Evolutionary conservation across 108 stramenopile species (phyloP).

Genomic region (Nitzschia palea): DNA sequence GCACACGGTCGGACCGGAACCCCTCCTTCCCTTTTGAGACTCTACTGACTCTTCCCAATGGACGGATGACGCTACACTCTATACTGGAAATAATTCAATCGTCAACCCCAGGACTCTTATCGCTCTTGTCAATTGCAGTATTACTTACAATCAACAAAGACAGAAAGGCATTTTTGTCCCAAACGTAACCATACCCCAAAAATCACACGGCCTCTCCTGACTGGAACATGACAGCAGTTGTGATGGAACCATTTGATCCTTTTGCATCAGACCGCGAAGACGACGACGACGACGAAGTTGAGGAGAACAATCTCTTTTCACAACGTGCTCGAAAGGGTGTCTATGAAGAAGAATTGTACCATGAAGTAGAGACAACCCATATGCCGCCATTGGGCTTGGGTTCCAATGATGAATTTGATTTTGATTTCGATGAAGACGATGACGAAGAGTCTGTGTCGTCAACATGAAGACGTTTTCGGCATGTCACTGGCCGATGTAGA

Average conservation of each 20-base stretch:
- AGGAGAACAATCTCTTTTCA: not conserved
- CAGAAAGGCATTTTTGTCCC: too few species aligned
- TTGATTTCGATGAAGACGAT: not conserved
- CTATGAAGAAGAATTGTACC: not conserved
- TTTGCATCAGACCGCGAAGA: conserved; percentile 10
- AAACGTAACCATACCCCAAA: too few species aligned
- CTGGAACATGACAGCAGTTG: not conserved
- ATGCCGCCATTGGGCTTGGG: conserved; percentile 3
- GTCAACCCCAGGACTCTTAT: too few species aligned
- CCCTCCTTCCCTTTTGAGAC: too few species aligned
- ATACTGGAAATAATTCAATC: too few species aligned
- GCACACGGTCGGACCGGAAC: too few species aligned
- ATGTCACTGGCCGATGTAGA: conserved; percentile 15
- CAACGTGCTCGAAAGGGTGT: not conserved
- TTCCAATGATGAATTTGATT: not conserved
- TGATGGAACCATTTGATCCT: conserved; percentile 17
- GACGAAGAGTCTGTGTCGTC: not conserved
- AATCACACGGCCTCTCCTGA: too few species aligned
- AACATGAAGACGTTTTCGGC: conserved; percentile 10
- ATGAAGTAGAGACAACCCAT: not conserved
- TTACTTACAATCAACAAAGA: too few species aligned
- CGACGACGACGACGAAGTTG: not conserved
- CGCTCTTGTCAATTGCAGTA: too few species aligned
- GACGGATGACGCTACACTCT: too few species aligned
- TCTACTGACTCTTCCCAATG: too few species aligned